phyloP scores from a whole-genome alignment of 192 early-diverging fungal species.

The Linnemannia hyalina region DNA sequence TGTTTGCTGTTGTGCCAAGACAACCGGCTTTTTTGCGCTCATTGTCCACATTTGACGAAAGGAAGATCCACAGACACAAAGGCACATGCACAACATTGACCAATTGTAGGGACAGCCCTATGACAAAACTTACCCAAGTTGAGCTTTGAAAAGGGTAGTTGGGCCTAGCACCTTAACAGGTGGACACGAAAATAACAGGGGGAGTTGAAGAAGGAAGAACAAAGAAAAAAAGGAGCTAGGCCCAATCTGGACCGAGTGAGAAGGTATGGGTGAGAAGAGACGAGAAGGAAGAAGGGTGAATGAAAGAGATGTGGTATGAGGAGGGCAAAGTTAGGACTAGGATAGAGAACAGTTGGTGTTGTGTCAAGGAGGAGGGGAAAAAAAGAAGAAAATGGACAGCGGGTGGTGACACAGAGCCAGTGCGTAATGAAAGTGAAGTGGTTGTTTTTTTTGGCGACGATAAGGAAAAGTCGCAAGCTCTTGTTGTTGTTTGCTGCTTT shows the following conservation, averaged over 20 bases:
- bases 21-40: not conserved
- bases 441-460: not conserved
- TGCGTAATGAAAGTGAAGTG: not conserved
- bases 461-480: not conserved
- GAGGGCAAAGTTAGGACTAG: not conserved
- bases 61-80: not conserved
- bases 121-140: not conserved
- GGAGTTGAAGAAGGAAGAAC: not conserved
- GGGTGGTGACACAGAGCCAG: not conserved
- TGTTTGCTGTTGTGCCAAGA: not conserved
- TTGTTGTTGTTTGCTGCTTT: not conserved
- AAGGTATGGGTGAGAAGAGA: not conserved
- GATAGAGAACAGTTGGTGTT: not conserved
- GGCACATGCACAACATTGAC: not conserved
- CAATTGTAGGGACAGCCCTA: not conserved
- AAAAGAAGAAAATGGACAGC: not conserved
- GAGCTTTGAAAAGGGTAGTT: not conserved
- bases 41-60: not conserved
- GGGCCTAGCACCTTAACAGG: not conserved
- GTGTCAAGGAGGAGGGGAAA: not conserved
- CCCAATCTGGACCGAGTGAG: not conserved
- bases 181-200: not conserved
- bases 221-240: not conserved
- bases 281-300: not conserved
- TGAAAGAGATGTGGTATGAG: not conserved